phyloP scores from a whole-genome alignment of 2,329 filamentous ascomycete genomes.

The Rhynchosporium agropyri region DNA sequence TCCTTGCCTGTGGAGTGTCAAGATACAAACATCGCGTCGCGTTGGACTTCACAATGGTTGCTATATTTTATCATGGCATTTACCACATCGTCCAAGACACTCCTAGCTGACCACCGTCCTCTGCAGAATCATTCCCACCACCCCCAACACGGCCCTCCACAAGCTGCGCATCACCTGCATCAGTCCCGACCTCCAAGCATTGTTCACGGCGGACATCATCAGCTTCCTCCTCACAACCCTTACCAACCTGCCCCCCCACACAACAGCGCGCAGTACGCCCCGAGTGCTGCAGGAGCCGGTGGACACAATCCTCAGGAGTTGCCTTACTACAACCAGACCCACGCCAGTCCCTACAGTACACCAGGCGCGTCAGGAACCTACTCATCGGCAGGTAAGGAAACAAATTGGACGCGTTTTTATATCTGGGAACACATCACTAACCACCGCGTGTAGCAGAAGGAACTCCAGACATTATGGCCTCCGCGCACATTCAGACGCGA shows the following conservation, averaged over 20 bases:
- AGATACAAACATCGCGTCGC: conserved; percentile 41
- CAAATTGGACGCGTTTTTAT: conserved; percentile 25
- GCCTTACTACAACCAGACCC: conserved; percentile 73
- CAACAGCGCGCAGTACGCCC: conserved; percentile 69
- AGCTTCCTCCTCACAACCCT: conserved; percentile 58
- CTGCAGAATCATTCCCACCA: conserved; percentile 76
- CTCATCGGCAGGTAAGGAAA: conserved; percentile 73
- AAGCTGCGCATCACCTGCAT: conserved; percentile 61
- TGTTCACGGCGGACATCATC: conserved; percentile 68
- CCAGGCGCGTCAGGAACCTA: conserved; percentile 82
- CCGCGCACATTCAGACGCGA: conserved; percentile 64
- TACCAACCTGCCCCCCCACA: conserved; percentile 64
- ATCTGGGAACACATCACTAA: conserved; percentile 22
- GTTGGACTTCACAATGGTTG: conserved; percentile 42
- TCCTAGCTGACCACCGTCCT: conserved; percentile 36
- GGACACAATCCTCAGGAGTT: conserved; percentile 67
- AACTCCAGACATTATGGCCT: conserved; percentile 69
- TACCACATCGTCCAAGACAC: conserved; percentile 28
- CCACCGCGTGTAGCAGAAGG: conserved; percentile 46
- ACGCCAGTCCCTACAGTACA: conserved; percentile 81
- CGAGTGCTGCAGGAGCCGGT: conserved; percentile 62
- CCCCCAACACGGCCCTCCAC: conserved; percentile 72
- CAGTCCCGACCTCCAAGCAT: conserved; percentile 72
- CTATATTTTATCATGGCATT: conserved; percentile 38
- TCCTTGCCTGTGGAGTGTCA: conserved; percentile 37